phyloP scores from a whole-genome alignment of 2,329 filamentous ascomycete genomes.

The Aspergillus udagawae region DNA sequence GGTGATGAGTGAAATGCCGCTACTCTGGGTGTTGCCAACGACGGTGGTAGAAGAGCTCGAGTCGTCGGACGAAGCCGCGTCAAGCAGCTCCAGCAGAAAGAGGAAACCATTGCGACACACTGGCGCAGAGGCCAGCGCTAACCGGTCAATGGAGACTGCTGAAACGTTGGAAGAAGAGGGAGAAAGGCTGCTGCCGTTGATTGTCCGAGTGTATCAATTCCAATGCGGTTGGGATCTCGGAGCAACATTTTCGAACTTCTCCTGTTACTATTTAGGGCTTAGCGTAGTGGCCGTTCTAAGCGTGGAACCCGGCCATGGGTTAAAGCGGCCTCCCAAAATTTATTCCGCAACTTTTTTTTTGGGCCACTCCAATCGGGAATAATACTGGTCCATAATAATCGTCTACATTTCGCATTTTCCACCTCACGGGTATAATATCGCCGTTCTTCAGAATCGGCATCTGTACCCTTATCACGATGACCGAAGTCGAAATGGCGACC shows the following conservation, averaged over 20 bases:
- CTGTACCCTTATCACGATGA: constrained; percentile 19
- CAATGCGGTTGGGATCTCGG: constrained; percentile 11
- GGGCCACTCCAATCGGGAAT: constrained; percentile 9
- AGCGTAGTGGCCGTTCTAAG: constrained; percentile 19
- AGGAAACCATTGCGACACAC: constrained; percentile 50
- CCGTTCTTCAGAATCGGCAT: constrained; percentile 1
- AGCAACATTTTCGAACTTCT: constrained; percentile 22
- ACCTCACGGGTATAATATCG: neutral
- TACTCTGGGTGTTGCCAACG: constrained; percentile 43
- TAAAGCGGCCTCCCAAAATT: constrained; percentile 25
- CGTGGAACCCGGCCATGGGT: constrained; percentile 12
- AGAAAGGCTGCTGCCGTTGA: constrained; percentile 18
- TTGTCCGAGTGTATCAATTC: neutral
- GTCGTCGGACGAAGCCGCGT: constrained; percentile 44
- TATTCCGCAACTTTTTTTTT: constrained; percentile 33
- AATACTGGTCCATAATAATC: constrained; percentile 1
- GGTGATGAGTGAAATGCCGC: constrained; percentile 48
- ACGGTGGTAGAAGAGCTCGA: constrained; percentile 33
- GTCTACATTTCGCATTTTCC: constrained; percentile 5
- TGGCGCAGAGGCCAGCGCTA: constrained; percentile 28
- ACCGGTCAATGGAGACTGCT: constrained; percentile 22
- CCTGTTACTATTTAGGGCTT: constrained; percentile 18
- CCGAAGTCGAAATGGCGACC: constrained; percentile 25
- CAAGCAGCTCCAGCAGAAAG: constrained; percentile 58
- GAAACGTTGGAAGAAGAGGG: constrained; percentile 11